Evolutionary conservation across 164 flowering plant species (phyloP).

Genomic region (Dillenia suffruticosa): DNA sequence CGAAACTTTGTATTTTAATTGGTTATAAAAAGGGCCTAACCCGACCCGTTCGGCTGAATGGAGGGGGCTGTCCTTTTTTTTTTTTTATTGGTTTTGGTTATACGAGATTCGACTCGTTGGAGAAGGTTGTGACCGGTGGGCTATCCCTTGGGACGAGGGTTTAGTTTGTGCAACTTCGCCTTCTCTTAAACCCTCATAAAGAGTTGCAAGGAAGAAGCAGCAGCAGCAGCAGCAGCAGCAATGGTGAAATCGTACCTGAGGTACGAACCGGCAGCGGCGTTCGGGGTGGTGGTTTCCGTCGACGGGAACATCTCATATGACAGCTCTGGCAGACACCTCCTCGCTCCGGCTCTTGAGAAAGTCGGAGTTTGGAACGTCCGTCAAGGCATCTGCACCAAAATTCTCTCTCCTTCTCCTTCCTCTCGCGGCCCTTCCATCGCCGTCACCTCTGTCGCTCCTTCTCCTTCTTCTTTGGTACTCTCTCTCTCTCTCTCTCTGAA

Average conservation of each 20-base stretch:
- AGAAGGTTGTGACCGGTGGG: no score
- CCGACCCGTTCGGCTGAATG: no score
- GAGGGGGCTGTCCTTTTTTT: no score
- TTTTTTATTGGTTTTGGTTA: no score
- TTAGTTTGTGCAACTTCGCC: no score
- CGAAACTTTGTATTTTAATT: no score
- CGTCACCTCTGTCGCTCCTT: slow-evolving; percentile 70
- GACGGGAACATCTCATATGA: slow-evolving; percentile 80
- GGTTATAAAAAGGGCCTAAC: no score
- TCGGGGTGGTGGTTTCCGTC: slow-evolving; percentile 75
- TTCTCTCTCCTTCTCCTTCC: slow-evolving; percentile 50
- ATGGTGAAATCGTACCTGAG: slow-evolving; percentile 97
- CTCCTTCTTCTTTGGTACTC: slow-evolving; percentile 57
- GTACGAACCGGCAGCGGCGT: slow-evolving; percentile 77
- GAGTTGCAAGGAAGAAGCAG: neutral
- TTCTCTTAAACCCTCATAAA: neutral
- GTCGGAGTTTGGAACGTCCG: slow-evolving; percentile 82
- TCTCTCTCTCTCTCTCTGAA: neutral
- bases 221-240: neutral
- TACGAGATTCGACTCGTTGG: no score
- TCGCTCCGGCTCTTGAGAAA: slow-evolving; percentile 84
- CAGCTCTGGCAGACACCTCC: slow-evolving; percentile 67
- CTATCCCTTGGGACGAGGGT: no score
- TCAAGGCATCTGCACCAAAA: slow-evolving; percentile 75
- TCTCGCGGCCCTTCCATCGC: slow-evolving; percentile 58